phyloP scores from a whole-genome alignment of 768 basidiomycete genomes.

The Lentinula guzmanii region DNA sequence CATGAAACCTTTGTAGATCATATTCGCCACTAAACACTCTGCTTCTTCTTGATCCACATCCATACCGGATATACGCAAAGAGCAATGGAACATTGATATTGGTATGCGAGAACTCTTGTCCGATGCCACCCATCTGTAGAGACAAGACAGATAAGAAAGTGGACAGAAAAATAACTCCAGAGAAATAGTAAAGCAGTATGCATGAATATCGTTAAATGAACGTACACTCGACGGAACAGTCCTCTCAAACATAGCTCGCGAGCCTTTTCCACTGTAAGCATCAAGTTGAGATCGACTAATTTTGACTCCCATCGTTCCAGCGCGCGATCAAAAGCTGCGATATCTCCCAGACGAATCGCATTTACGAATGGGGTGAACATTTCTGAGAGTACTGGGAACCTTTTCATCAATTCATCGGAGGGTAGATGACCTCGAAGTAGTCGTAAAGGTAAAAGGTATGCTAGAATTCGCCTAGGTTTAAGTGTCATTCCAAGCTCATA shows the following conservation, averaged over 20 bases:
- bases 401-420: conserved; percentile 57
- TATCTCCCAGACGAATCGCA: conserved; percentile 74
- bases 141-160: neutral
- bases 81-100: conserved; percentile 74
- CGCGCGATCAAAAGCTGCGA: conserved; percentile 74
- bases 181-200: neutral
- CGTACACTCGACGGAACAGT: conserved; percentile 73
- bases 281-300: conserved; percentile 82
- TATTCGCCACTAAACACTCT: conserved; percentile 90
- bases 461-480: conserved; percentile 70
- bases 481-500: neutral
- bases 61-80: conserved; percentile 64
- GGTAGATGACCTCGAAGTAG: conserved; percentile 87
- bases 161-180: no score
- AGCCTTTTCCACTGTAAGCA: conserved; percentile 82
- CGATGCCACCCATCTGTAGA: conserved; percentile 69
- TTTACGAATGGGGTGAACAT: conserved; percentile 77
- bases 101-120: conserved; percentile 75
- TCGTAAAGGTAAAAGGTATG: conserved; percentile 85
- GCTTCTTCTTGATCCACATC: conserved; percentile 75
- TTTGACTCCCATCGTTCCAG: conserved; percentile 65
- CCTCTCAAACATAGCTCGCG: conserved; percentile 83
- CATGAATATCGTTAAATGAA: conserved; percentile 9
- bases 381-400: conserved; percentile 66
- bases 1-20: conserved; percentile 91